Base-by-base conservation (phyloP, 805 yeast genomes). In the Spathaspora sp. region DNA sequence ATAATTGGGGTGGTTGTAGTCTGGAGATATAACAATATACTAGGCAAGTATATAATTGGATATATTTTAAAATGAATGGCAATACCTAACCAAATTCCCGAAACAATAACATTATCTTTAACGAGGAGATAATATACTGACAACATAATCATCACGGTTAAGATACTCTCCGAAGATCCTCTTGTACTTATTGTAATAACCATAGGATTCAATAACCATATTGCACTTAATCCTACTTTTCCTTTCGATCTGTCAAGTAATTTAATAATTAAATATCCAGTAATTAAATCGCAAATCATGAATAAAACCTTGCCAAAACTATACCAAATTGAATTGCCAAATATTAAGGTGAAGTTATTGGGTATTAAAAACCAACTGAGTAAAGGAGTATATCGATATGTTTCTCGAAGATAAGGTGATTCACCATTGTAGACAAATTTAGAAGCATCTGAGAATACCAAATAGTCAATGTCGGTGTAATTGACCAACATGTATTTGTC, bases 161-260 rank as follows among this genome's bases (percentile, higher is more conserved):
- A 67, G 1, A 94, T 76, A 55, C 97, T 91, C 62, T 94, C 99
- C 0, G 97, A 87, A 26, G 94, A 88, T 1, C 99, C 99, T 45
- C 99, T 76, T 0, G 97, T 90, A 57, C 93, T 85, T 47, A 94
- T 94, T 0, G 96, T 90, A 31, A 86, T 82, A 0, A 92, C 98
- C 94, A 94, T 88, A 14, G 99, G 98, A 64, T 94, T 94, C 58
- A 90, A 74, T 17, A 94, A 74, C 98, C 98, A 94, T 5, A 93
- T 69, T 2, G 86, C 67, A 11, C 84, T 66, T 52, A n/a, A 74
- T 72, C 46, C 70, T 72, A 4, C 31, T 56, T 23, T 42, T 11
- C 40, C 18, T 35, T 44, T 46, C 4, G 51, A 46, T 16, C 46
- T 42, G 32, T 50, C 51, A 65, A 59, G 81, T 61, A 55, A 83